These are phyloP conservation scores for Amphirosellinia nigrospora DNA, from an alignment of 495 filamentous ascomycete genomes.

Conservation along the genomic window DNA sequence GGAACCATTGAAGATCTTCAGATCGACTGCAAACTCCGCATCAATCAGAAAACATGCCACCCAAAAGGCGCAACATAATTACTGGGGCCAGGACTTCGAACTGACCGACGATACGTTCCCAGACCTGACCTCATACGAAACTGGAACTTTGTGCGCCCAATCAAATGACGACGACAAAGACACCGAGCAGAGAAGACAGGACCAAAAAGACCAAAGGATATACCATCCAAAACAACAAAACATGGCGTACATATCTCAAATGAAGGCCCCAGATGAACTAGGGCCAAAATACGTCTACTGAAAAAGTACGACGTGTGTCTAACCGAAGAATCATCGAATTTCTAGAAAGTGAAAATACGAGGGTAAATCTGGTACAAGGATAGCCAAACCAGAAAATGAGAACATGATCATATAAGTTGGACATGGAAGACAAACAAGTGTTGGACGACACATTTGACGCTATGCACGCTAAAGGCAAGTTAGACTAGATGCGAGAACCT, in stretches of 20 bases:
- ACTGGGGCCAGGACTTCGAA: not conserved
- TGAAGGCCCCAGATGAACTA: not conserved
- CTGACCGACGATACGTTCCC: not conserved
- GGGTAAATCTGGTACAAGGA: not conserved
- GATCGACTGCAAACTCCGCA: not conserved
- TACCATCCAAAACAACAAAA: not conserved
- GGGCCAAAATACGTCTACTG: not conserved
- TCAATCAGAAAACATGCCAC: not conserved
- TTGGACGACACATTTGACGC: not conserved
- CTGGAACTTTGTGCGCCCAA: no score
- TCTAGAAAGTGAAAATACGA: not conserved
- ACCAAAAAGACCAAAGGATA: not conserved
- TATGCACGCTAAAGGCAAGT: not conserved
- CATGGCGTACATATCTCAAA: not conserved
- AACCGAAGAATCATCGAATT: not conserved
- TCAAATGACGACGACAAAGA: not conserved
- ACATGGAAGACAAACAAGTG: not conserved
- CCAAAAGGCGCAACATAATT: not conserved
- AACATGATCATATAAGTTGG: not conserved
- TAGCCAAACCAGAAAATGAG: not conserved
- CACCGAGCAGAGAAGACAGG: not conserved
- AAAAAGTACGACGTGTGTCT: not conserved
- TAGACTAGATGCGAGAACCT: not conserved
- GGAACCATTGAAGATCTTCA: not conserved
- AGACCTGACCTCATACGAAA: no score